These are phyloP conservation scores for Pisolithus tinctorius DNA, from an alignment of 768 basidiomycete genomes.

Conservation along the genomic window DNA sequence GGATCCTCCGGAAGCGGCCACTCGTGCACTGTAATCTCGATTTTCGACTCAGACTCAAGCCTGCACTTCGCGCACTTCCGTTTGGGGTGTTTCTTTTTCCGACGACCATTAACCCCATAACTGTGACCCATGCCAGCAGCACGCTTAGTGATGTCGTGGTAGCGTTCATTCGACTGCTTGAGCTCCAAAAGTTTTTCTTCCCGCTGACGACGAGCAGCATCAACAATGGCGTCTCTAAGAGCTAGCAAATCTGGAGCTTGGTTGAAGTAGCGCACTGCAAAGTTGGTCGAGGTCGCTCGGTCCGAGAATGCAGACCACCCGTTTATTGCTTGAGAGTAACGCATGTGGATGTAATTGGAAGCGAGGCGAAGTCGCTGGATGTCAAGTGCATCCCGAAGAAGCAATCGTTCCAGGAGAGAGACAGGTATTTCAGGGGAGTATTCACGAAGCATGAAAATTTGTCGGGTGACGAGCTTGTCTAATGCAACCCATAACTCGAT, in stretches of 20 bases:
- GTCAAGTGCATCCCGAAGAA: constrained; percentile 21
- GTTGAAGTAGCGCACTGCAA: constrained; percentile 32
- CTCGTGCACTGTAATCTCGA: constrained; percentile 31
- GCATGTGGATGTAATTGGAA: constrained; percentile 26
- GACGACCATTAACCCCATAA: constrained; percentile 24
- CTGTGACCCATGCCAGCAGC: constrained; percentile 2
- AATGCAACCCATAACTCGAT: constrained; percentile 34
- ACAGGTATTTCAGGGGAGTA: constrained; percentile 30
- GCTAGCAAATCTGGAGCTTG: constrained; percentile 13
- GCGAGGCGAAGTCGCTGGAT: constrained; percentile 24
- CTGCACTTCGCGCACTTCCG: too few species aligned
- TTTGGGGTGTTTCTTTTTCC: too few species aligned
- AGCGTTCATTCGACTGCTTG: constrained; percentile 11
- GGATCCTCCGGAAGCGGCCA: constrained; percentile 34
- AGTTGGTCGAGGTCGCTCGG: constrained; percentile 8
- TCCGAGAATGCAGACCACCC: constrained; percentile 30
- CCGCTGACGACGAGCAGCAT: constrained; percentile 9
- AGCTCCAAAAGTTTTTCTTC: neutral
- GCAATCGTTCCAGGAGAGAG: constrained; percentile 18
- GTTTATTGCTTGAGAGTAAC: constrained; percentile 16
- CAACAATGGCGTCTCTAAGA: constrained; percentile 27
- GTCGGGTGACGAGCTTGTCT: constrained; percentile 17
- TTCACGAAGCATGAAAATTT: constrained; percentile 20
- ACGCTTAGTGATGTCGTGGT: neutral
- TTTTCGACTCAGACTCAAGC: too few species aligned